Conservation (phyloP, 495 filamentous ascomycete genomes). For the Hypomontagnella monticulosa region DNA sequence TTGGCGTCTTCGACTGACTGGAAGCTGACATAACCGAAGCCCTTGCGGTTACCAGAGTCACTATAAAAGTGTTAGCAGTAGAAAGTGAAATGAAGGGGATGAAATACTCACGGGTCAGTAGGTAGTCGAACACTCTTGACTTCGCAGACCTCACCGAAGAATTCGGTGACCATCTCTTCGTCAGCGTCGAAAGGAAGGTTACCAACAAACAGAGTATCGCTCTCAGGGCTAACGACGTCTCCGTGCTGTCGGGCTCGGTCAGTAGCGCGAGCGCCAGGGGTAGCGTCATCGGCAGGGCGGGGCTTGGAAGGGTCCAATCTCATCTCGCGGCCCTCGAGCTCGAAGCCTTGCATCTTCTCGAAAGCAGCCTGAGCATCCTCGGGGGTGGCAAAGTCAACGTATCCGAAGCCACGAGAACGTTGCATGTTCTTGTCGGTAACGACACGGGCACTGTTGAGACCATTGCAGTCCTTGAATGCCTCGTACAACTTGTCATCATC, state of each 20-base stretch:
- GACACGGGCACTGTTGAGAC: constrained; percentile 77
- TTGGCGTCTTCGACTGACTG: constrained; percentile 85
- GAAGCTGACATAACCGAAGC: constrained; percentile 94
- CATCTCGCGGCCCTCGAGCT: constrained; percentile 84
- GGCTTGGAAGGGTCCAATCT: constrained; percentile 90
- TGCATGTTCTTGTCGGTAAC: constrained; percentile 84
- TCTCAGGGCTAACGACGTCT: constrained; percentile 76
- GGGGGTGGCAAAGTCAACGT: constrained; percentile 84
- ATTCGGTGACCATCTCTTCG: constrained; percentile 76
- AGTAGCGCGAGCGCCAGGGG: constrained; percentile 66
- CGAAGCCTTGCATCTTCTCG: constrained; percentile 78
- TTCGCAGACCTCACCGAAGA: constrained; percentile 75
- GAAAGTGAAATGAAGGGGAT: background rate
- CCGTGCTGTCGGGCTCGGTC: constrained; percentile 80
- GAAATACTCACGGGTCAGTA: constrained; percentile 73
- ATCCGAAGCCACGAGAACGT: constrained; percentile 94
- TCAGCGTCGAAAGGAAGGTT: constrained; percentile 88
- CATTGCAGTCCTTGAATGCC: constrained; percentile 87
- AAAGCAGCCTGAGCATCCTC: constrained; percentile 79
- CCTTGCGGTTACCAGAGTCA: constrained; percentile 88
- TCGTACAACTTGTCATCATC: constrained; percentile 89
- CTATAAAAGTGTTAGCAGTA: constrained; percentile 57
- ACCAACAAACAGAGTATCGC: constrained; percentile 91
- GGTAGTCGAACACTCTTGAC: constrained; percentile 87
- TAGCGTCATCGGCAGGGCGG: constrained; percentile 63